Conservation (phyloP, 1,284 basidiomycete species). For the Trametes hirsuta region DNA sequence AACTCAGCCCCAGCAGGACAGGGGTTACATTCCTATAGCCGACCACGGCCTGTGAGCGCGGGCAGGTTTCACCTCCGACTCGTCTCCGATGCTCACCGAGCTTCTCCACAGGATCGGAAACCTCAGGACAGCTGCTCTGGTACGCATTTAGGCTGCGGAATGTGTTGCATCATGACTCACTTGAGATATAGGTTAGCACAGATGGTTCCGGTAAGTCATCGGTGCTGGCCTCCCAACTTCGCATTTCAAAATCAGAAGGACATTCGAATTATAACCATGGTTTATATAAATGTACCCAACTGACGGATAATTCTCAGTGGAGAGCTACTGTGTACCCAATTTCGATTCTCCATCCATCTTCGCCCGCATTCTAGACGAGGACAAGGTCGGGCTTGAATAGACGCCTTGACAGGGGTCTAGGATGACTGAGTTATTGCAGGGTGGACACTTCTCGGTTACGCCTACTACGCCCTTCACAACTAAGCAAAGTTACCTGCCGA, state of each 20-base stretch:
- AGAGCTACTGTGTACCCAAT: conserved; percentile 89
- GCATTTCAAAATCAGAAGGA: neutral
- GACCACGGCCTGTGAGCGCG: conserved; percentile 32
- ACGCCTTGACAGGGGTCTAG: neutral
- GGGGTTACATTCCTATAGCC: conserved; percentile 31
- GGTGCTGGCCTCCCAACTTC: neutral
- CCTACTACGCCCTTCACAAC: conserved; percentile 69
- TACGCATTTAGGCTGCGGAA: conserved; percentile 31
- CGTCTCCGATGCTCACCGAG: neutral
- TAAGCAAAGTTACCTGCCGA: conserved; percentile 88
- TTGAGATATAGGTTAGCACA: conserved; percentile 57
- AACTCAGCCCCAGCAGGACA: conserved; percentile 23
- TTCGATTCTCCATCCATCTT: conserved; percentile 94
- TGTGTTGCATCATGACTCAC: neutral
- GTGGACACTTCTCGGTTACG: conserved; percentile 90
- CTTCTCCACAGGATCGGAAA: conserved; percentile 67
- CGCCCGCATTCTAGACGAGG: conserved; percentile 83
- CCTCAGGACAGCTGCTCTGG: conserved; percentile 78
- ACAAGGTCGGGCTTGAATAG: conserved; percentile 50
- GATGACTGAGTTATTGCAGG: conserved; percentile 43
- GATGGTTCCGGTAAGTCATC: conserved; percentile 72
- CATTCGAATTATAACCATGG: neutral
- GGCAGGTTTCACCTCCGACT: neutral
- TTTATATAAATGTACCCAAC: neutral
- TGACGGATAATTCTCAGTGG: conserved; percentile 49